A percentile compares a stretch with the other conserved stretches of the same genome.
These are phyloP conservation scores for Coemansia sp. DNA, from an alignment of 192 early-diverging fungal species.

Conservation along the genomic window DNA sequence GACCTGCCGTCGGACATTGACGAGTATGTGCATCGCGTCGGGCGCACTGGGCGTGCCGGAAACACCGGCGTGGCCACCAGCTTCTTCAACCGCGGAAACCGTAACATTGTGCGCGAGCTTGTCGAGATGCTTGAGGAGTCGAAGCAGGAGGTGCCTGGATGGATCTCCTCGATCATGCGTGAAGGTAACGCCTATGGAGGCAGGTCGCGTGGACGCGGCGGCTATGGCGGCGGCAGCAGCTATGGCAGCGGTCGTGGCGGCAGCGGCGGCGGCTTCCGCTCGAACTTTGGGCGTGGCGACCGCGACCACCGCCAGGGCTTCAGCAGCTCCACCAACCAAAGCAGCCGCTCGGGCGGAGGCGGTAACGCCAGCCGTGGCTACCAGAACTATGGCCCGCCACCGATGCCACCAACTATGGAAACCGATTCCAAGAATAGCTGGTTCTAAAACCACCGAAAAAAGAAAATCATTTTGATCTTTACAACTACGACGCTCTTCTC, in stretches of 20 bases:
- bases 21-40: conserved; percentile 99
- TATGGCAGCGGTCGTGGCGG: conserved; percentile 36
- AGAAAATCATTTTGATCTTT: conserved; percentile 3
- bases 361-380: conserved; percentile 10
- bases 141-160: conserved; percentile 89
- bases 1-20: conserved; percentile 95
- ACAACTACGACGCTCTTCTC: not conserved
- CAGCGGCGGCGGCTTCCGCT: conserved; percentile 35
- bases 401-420: conserved; percentile 37
- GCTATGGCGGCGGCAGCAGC: conserved; percentile 47
- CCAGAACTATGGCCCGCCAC: conserved; percentile 19
- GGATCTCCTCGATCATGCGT: conserved; percentile 72
- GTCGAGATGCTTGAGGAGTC: conserved; percentile 89
- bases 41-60: conserved; percentile 96
- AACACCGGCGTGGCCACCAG: conserved; percentile 90
- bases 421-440: conserved; percentile 61
- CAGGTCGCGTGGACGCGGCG: conserved; percentile 60
- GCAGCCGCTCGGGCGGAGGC: conserved; percentile 7
- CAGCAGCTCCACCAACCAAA: conserved; percentile 1
- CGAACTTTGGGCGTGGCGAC: conserved; percentile 32
- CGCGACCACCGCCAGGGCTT: conserved; percentile 38
- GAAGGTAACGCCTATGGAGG: conserved; percentile 59
- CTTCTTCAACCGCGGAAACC: conserved; percentile 91
- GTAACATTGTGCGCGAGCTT: conserved; percentile 78
- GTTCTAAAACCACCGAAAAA: conserved; percentile 53